phyloP scores from a whole-genome alignment of 163 green algal genomes.

The Volvox carteri region DNA sequence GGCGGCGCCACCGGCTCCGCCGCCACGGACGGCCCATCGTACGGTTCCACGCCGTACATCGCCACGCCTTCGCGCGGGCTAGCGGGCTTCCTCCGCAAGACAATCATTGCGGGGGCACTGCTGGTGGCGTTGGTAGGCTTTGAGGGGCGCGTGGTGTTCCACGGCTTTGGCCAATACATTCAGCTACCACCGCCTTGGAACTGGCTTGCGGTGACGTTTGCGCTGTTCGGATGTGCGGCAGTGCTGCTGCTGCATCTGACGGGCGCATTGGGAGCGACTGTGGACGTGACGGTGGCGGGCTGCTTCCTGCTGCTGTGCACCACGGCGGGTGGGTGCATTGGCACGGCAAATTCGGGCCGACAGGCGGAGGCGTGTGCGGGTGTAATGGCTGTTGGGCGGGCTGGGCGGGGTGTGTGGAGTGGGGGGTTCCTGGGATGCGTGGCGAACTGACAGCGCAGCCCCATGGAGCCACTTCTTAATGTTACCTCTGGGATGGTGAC shows the following conservation, averaged over 20 bases:
- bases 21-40: neutral
- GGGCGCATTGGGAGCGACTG: conserved; percentile 57
- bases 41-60: conserved; percentile 34
- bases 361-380: neutral
- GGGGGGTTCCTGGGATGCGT: no score
- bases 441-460: no score
- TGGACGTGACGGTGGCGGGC: conserved; percentile 71
- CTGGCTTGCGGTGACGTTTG: conserved; percentile 88
- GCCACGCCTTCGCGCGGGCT: conserved; percentile 29
- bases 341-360: no score
- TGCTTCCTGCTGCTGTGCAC: conserved; percentile 74
- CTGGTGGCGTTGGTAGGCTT: conserved; percentile 78
- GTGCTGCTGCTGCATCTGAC: conserved; percentile 63
- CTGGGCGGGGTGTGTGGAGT: no score
- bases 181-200: conserved; percentile 88
- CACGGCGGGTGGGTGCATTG: conserved; percentile 66
- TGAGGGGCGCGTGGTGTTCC: conserved; percentile 94
- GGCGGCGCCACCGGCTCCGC: neutral
- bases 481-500: no score
- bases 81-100: conserved; percentile 21
- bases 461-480: no score
- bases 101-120: conserved; percentile 61
- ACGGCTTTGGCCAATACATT: conserved; percentile 95
- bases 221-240: conserved; percentile 70
- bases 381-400: neutral